Evolutionary conservation across 306 rosid genomes (phyloP).

Genomic region (Phaseolus lunatus): DNA sequence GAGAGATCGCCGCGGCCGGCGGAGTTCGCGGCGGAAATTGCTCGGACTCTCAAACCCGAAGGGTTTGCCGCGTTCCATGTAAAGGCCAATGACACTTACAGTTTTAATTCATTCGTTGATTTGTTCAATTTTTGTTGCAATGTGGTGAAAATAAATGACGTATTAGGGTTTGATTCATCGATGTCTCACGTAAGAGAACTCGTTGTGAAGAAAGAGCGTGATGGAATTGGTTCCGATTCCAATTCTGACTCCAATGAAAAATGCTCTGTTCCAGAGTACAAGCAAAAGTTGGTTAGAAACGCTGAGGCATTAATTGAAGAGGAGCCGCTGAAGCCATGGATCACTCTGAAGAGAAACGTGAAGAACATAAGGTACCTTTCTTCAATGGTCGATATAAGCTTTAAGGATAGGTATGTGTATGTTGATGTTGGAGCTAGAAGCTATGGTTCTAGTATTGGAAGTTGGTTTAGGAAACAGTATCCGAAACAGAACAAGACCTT

Average conservation of each 20-base stretch:
- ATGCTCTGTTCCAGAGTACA: conserved; percentile 70
- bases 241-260: conserved; percentile 46
- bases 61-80: conserved; percentile 87
- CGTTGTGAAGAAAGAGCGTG: conserved; percentile 58
- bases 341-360: conserved; percentile 83
- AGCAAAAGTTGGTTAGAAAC: conserved; percentile 57
- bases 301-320: conserved; percentile 74
- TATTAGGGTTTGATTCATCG: conserved; percentile 63
- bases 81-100: conserved; percentile 78
- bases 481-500: conserved; percentile 94
- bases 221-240: neutral
- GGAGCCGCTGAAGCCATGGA: conserved; percentile 94
- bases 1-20: conserved; percentile 54
- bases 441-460: conserved; percentile 92
- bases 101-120: conserved; percentile 83
- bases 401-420: conserved; percentile 75
- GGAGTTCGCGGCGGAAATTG: conserved; percentile 67
- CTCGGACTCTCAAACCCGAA: conserved; percentile 80
- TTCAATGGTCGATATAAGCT: conserved; percentile 84
- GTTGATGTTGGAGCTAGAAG: conserved; percentile 95
- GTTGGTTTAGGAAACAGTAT: conserved; percentile 94
- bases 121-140: conserved; percentile 76
- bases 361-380: conserved; percentile 77
- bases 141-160: conserved; percentile 64
- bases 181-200: conserved; percentile 72